These are phyloP conservation scores for Fusarium tuaranense DNA, from an alignment of 2,329 filamentous ascomycete genomes.

Conservation along the genomic window DNA sequence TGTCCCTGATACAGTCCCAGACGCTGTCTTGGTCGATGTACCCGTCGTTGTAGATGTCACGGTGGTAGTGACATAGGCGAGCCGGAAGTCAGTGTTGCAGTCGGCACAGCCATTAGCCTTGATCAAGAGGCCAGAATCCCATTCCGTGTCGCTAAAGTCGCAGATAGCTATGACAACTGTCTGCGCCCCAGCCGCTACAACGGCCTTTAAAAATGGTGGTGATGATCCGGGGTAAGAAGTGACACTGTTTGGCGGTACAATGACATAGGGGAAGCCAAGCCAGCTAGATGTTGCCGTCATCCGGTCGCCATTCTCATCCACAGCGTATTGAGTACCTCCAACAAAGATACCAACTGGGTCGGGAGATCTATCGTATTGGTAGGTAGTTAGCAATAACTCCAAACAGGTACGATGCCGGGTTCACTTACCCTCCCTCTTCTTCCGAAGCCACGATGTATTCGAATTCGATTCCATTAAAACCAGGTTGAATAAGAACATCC, in stretches of 20 bases:
- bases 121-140: background rate
- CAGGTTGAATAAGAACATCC: background rate
- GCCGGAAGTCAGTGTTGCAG: background rate
- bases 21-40: background rate
- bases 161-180: background rate
- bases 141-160: background rate
- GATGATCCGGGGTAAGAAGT: background rate
- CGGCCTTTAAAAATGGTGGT: background rate
- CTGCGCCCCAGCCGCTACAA: background rate
- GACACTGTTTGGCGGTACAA: background rate
- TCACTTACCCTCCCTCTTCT: constrained; percentile 3
- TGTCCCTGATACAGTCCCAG: constrained; percentile 1
- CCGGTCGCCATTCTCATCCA: background rate
- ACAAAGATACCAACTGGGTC: constrained; percentile 1
- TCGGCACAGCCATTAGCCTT: background rate
- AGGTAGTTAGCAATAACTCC: background rate
- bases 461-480: background rate
- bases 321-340: background rate
- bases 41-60: background rate
- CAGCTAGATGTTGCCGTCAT: background rate
- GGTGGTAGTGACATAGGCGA: background rate
- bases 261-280: background rate
- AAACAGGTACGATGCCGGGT: background rate
- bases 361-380: background rate
- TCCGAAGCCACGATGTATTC: constrained; percentile 16